phyloP scores from a whole-genome alignment of 2,329 filamentous ascomycete genomes.

The Fusarium nurragi region DNA sequence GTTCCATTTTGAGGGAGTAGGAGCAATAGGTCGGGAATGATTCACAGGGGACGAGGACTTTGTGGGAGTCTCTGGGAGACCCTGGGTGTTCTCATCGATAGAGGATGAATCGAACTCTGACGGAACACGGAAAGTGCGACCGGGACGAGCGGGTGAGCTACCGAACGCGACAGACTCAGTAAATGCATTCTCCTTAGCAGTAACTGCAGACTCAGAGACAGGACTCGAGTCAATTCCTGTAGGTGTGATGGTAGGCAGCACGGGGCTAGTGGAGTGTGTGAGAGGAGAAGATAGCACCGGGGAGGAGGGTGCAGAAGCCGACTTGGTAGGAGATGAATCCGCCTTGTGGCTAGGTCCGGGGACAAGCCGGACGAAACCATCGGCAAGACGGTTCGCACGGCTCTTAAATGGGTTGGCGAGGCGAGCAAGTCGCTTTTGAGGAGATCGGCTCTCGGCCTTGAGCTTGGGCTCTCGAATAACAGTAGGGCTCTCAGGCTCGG shows the following conservation, averaged over 20 bases:
- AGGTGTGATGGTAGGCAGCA: neutral
- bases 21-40: slow-evolving; percentile 42
- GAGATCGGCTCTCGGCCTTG: slow-evolving; percentile 44
- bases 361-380: slow-evolving; percentile 45
- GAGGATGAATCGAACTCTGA: slow-evolving; percentile 34
- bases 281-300: slow-evolving; percentile 36
- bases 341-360: slow-evolving; percentile 40
- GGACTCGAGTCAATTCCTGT: neutral
- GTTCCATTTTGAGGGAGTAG: slow-evolving; percentile 45
- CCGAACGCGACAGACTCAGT: neutral
- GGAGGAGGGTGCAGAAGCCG: slow-evolving; percentile 36
- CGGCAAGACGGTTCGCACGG: slow-evolving; percentile 42
- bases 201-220: slow-evolving; percentile 5
- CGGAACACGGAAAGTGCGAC: slow-evolving; percentile 34
- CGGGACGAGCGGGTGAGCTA: slow-evolving; percentile 23
- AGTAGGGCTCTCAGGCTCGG: slow-evolving; percentile 44
- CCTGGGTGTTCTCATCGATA: slow-evolving; percentile 7
- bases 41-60: slow-evolving; percentile 34
- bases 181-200: slow-evolving; percentile 8
- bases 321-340: slow-evolving; percentile 44
- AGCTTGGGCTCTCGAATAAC: slow-evolving; percentile 35
- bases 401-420: slow-evolving; percentile 43
- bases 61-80: slow-evolving; percentile 14
- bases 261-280: slow-evolving; percentile 18
- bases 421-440: slow-evolving; percentile 45